phyloP scores from a whole-genome alignment of 2,329 filamentous ascomycete genomes.

The Claviceps sp. region DNA sequence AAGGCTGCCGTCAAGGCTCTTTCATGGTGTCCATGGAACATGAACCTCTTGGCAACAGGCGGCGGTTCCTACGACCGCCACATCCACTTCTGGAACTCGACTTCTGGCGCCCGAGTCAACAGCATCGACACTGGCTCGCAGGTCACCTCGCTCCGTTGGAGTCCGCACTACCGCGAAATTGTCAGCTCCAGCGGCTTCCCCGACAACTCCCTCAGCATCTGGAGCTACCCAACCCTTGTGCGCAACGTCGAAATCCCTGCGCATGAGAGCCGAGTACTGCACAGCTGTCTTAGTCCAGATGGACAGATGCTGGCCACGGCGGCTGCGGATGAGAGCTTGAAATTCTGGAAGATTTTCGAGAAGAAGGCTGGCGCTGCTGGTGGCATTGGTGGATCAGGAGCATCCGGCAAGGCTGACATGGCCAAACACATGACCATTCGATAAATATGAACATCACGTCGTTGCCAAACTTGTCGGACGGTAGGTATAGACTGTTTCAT shows the following conservation, averaged over 20 bases:
- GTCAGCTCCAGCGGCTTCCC: slow-evolving; percentile 96
- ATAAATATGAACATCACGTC: slow-evolving; percentile 29
- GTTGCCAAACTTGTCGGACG: slow-evolving; percentile 19
- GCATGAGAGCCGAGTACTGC: slow-evolving; percentile 90
- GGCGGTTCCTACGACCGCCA: slow-evolving; percentile 93
- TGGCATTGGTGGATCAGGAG: slow-evolving; percentile 49
- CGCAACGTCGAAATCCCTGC: slow-evolving; percentile 97
- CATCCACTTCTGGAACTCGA: slow-evolving; percentile 99
- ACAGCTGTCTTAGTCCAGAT: slow-evolving; percentile 93
- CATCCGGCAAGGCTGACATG: slow-evolving; percentile 69
- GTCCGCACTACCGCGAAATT: slow-evolving; percentile 93
- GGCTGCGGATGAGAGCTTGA: slow-evolving; percentile 89
- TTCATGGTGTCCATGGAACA: slow-evolving; percentile 97
- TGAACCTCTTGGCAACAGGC: slow-evolving; percentile 90
- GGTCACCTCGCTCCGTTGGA: slow-evolving; percentile 93
- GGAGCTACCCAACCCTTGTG: slow-evolving; percentile 94
- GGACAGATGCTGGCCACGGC: slow-evolving; percentile 97
- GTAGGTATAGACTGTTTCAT: slow-evolving; percentile 34
- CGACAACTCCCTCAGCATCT: slow-evolving; percentile 98
- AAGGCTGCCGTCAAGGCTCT: slow-evolving; percentile 97
- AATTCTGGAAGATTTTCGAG: slow-evolving; percentile 99
- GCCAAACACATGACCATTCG: slow-evolving; percentile 93
- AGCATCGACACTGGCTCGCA: slow-evolving; percentile 98
- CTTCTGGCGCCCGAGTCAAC: slow-evolving; percentile 93
- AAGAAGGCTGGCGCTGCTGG: slow-evolving; percentile 75